These are phyloP conservation scores for Ampelomyces quisqualis DNA, from an alignment of 2,329 filamentous ascomycete species.

Conservation along the genomic window DNA sequence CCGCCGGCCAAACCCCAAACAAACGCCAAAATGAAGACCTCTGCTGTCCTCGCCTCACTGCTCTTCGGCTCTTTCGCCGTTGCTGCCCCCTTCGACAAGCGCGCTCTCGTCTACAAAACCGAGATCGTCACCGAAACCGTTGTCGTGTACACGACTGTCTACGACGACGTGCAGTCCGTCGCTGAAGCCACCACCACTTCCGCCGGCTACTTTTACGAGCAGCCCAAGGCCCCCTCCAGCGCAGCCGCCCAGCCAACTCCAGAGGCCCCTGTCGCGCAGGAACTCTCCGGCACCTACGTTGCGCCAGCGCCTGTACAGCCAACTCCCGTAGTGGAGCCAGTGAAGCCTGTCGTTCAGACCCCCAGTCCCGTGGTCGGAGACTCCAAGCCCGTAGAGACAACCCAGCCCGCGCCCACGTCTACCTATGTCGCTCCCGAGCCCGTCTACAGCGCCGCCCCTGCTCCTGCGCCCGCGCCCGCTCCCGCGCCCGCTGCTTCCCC, in stretches of 20 bases:
- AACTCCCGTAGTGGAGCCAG: conserved; percentile 3
- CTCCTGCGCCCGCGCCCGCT: conserved; percentile 7
- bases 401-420: conserved; percentile 10
- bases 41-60: conserved; percentile 37
- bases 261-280: conserved; percentile 8
- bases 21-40: conserved; percentile 39
- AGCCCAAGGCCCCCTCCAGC: conserved; percentile 24
- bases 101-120: conserved; percentile 38
- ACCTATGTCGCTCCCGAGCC: conserved; percentile 8
- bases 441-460: conserved; percentile 11
- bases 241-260: conserved; percentile 14
- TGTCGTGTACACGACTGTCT: conserved; percentile 41
- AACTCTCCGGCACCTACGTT: conserved; percentile 7
- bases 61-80: conserved; percentile 39
- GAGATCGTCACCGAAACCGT: conserved; percentile 38
- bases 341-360: conserved; percentile 12
- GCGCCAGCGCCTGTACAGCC: conserved; percentile 6
- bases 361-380: conserved; percentile 5
- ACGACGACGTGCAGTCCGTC: conserved; percentile 22
- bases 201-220: conserved; percentile 28
- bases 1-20: conserved; percentile 9
- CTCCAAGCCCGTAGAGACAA: conserved; percentile 5
- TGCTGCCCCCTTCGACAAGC: conserved; percentile 39
- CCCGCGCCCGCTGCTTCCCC: conserved; percentile 5
- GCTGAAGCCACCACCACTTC: conserved; percentile 21